Conservation (phyloP, 805 yeast genomes). For the Saccharomycopsis fibuligera region DNA sequence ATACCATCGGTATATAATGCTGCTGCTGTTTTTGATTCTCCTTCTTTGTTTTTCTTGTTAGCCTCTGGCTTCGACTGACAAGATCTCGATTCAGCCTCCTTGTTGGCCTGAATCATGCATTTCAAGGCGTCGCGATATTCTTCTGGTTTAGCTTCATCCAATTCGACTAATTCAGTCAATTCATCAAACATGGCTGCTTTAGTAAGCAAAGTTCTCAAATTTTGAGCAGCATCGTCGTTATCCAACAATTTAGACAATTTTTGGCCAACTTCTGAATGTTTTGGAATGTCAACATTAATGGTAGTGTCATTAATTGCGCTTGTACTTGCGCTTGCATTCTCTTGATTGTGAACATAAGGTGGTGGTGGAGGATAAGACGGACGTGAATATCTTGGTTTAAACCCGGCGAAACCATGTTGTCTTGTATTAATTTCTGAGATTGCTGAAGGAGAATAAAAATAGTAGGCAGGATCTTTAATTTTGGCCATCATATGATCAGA, state of each 20-base stretch:
- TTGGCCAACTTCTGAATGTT: constrained; percentile 1
- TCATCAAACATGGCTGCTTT: constrained; percentile 4
- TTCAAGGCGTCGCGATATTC: too few species aligned
- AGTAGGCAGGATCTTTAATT: neutral
- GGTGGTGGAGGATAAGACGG: too few species aligned
- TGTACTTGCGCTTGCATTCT: neutral
- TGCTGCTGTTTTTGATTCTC: too few species aligned
- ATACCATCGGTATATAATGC: too few species aligned
- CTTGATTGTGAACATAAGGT: neutral
- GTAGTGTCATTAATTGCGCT: neutral
- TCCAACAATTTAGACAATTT: neutral
- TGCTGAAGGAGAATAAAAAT: neutral
- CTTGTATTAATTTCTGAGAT: neutral
- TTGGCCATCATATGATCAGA: constrained; percentile 4
- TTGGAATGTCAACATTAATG: constrained; percentile 3
- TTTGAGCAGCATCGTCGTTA: neutral
- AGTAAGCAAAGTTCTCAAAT: neutral
- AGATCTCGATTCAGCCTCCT: constrained; percentile 4
- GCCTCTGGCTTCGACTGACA: neutral
- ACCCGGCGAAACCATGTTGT: neutral
- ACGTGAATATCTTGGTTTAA: neutral
- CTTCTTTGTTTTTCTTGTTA: too few species aligned
- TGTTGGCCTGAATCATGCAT: neutral
- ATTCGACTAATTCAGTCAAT: neutral
- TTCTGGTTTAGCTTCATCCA: neutral